These are phyloP conservation scores for Phytophthora ohioensis DNA, from an alignment of 352 stramenopile genomes.

Conservation along the genomic window DNA sequence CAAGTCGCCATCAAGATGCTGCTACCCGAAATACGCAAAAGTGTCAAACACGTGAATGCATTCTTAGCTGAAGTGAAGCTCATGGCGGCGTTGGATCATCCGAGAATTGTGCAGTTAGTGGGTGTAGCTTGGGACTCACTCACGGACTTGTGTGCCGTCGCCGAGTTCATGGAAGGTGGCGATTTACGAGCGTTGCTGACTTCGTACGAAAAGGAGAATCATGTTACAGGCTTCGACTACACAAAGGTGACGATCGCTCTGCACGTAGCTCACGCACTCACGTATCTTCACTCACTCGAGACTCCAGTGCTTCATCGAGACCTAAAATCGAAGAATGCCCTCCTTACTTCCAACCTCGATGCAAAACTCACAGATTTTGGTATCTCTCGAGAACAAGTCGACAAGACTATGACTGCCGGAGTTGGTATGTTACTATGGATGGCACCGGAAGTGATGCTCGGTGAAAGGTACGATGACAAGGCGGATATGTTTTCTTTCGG, in stretches of 20 bases:
- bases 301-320: slow-evolving; percentile 21
- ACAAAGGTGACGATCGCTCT: slow-evolving; percentile 54
- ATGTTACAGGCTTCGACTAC: slow-evolving; percentile 34
- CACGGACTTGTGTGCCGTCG: slow-evolving; percentile 35
- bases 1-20: slow-evolving; percentile 45
- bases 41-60: slow-evolving; percentile 15
- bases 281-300: slow-evolving; percentile 20
- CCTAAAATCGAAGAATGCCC: slow-evolving; percentile 28
- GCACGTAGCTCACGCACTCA: slow-evolving; percentile 49
- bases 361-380: slow-evolving; percentile 60
- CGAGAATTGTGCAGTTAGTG: slow-evolving; percentile 51
- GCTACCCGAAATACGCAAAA: slow-evolving; percentile 21
- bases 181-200: slow-evolving; percentile 46
- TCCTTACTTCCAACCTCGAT: slow-evolving; percentile 30
- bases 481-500: slow-evolving; percentile 22
- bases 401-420: slow-evolving; percentile 44
- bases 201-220: slow-evolving; percentile 12
- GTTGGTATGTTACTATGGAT: slow-evolving; percentile 40
- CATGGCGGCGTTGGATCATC: slow-evolving; percentile 49
- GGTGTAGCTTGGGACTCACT: slow-evolving; percentile 55
- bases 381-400: slow-evolving; percentile 30
- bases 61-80: slow-evolving; percentile 44
- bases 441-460: slow-evolving; percentile 39
- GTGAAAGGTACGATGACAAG: slow-evolving; percentile 30
- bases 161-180: slow-evolving; percentile 52